These are phyloP conservation scores for Chaetomium sp. DNA, from an alignment of 2,329 filamentous ascomycete genomes.

Conservation along the genomic window DNA sequence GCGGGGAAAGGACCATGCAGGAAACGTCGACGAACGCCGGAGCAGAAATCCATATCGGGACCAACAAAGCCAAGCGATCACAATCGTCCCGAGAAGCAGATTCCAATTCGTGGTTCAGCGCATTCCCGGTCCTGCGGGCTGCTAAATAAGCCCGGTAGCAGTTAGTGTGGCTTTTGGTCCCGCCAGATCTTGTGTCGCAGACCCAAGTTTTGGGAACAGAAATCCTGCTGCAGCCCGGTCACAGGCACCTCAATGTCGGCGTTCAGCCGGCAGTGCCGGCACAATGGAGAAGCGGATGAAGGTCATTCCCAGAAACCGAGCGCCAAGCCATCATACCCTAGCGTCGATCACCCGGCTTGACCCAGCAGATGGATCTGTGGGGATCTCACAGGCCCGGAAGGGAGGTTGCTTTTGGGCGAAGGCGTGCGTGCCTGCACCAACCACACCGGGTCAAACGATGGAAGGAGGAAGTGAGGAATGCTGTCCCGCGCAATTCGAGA, in stretches of 20 bases:
- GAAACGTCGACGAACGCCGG: not conserved
- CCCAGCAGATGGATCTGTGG: no score
- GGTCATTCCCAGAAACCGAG: not conserved
- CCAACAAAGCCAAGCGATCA: not conserved
- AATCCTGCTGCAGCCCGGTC: conserved; percentile 8
- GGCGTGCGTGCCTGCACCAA: no score
- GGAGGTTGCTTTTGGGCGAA: conserved; percentile 4
- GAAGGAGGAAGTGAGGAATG: no score
- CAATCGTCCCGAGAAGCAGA: not conserved
- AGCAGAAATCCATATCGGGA: not conserved
- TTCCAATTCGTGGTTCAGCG: not conserved
- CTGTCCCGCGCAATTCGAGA: no score
- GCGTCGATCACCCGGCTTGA: not conserved
- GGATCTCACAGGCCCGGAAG: no score
- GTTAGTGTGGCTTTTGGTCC: conserved; percentile 4
- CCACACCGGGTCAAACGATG: no score
- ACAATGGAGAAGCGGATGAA: not conserved
- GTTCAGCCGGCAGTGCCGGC: not conserved
- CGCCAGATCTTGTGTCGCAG: conserved; percentile 15
- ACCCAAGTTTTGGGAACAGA: not conserved
- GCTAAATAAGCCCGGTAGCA: not conserved
- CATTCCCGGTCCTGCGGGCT: conserved; percentile 2
- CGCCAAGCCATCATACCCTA: not conserved
- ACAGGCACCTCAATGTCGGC: not conserved
- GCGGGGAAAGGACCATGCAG: not conserved